Percentiles rank a stretch among this genome's conserved stretches.
phyloP scores from a whole-genome alignment of 306 rosid genomes.

The Trifolium fragiferum region DNA sequence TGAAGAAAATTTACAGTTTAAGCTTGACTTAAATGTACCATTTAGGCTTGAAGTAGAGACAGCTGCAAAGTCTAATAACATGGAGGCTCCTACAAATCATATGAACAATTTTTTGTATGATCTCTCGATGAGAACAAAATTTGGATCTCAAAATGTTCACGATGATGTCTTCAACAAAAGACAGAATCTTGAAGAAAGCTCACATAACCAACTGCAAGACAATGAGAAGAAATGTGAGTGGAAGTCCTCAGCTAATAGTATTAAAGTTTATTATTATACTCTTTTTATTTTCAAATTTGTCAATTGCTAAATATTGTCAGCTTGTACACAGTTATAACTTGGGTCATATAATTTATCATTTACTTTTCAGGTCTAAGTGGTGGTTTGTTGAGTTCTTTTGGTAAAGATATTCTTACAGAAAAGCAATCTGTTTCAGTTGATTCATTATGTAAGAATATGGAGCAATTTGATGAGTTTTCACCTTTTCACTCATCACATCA shows the following conservation, averaged over 20 bases:
- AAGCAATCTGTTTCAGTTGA: conserved; percentile 26
- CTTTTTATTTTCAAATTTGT: neutral
- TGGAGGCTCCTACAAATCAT: conserved; percentile 21
- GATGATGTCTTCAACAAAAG: conserved; percentile 26
- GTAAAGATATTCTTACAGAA: conserved; percentile 31
- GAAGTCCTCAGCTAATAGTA: conserved; percentile 30
- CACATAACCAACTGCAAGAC: conserved; percentile 18
- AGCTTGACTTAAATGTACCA: conserved; percentile 53
- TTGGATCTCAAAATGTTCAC: conserved; percentile 28
- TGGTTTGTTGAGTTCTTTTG: conserved; percentile 37
- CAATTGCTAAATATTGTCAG: neutral
- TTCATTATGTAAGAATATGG: conserved; percentile 38
- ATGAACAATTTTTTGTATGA: conserved; percentile 31
- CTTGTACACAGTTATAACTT: neutral
- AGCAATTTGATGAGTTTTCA: conserved; percentile 40
- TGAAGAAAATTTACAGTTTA: conserved; percentile 46
- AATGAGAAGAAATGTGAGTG: conserved; percentile 39
- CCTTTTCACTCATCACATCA: conserved; percentile 36
- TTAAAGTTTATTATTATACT: conserved; percentile 25
- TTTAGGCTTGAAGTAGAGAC: conserved; percentile 45
- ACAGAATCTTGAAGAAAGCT: conserved; percentile 36
- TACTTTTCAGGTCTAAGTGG: conserved; percentile 47
- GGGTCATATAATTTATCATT: conserved; percentile 3
- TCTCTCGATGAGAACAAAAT: conserved; percentile 22
- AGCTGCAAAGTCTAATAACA: conserved; percentile 31